phyloP scores from a whole-genome alignment of 331 rosid species.

The Saraca asoca region DNA sequence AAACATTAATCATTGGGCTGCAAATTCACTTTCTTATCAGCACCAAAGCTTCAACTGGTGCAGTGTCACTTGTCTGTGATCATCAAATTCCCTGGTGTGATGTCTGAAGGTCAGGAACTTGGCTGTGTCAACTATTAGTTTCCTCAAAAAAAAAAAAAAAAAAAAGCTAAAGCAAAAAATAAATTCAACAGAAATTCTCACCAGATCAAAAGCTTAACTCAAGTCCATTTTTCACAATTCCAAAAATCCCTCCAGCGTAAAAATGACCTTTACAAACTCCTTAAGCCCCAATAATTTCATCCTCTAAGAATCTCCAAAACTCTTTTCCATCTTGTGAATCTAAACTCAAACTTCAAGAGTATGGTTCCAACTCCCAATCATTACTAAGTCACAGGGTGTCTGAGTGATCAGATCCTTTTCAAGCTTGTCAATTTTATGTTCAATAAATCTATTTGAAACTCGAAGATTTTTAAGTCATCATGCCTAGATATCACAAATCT shows the following conservation, averaged over 20 bases:
- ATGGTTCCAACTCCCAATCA: neutral
- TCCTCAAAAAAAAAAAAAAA: neutral
- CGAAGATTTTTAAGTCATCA: too few relatives aligned
- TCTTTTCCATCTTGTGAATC: constrained; percentile 10
- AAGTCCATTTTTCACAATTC: too few relatives aligned
- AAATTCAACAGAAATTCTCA: constrained; percentile 13
- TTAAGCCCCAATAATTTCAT: constrained; percentile 4
- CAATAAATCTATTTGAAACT: constrained; percentile 6
- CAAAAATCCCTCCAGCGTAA: too few relatives aligned
- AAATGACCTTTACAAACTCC: neutral
- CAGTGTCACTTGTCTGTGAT: neutral
- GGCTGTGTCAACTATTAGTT: constrained; percentile 18
- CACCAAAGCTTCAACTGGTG: constrained; percentile 13
- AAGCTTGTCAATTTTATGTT: neutral
- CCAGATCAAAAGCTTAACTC: neutral
- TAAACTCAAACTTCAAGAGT: constrained; percentile 23
- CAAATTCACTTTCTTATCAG: neutral
- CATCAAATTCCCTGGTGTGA: neutral
- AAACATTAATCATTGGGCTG: constrained; percentile 1
- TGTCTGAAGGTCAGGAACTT: neutral
- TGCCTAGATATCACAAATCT: too few relatives aligned
- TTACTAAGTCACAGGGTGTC: constrained; percentile 4
- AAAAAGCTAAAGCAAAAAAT: neutral
- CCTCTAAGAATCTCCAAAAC: constrained; percentile 21
- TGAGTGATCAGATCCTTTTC: constrained; percentile 9